Evolutionary conservation across 768 basidiomycete species (phyloP).

Genomic region (Leucosporidium scottii): DNA sequence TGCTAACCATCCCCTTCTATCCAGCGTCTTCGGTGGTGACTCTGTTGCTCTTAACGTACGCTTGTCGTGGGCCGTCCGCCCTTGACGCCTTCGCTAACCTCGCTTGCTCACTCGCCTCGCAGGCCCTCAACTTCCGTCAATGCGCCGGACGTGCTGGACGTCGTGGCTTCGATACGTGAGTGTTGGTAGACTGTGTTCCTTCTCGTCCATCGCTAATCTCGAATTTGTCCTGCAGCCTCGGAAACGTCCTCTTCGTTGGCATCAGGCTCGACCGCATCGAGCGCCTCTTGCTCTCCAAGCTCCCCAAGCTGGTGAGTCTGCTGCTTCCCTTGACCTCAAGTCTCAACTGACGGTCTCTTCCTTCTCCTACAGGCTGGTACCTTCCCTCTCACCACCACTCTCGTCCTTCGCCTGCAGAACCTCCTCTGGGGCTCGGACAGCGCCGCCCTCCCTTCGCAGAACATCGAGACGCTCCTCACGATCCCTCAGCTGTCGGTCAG

Average conservation of each 20-base stretch:
- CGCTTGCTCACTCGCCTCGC: too few relatives aligned
- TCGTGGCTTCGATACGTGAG: constrained; percentile 54
- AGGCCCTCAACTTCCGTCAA: constrained; percentile 54
- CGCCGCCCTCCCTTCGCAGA: constrained; percentile 49
- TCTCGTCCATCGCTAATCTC: constrained; percentile 28
- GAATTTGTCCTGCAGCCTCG: constrained; percentile 41
- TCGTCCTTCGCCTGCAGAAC: constrained; percentile 59
- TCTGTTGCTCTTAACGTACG: constrained; percentile 36
- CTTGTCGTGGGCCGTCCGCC: too few relatives aligned
- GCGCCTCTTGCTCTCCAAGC: constrained; percentile 56
- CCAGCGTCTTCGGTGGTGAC: constrained; percentile 24
- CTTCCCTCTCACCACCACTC: constrained; percentile 62
- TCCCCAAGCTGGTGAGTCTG: constrained; percentile 47
- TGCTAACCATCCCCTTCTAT: constrained; percentile 51
- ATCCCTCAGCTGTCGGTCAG: constrained; percentile 57
- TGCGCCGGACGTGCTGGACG: constrained; percentile 67
- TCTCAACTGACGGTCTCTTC: background rate
- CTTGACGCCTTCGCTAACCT: too few relatives aligned
- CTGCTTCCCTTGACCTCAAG: background rate
- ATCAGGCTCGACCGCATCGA: constrained; percentile 58
- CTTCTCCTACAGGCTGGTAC: constrained; percentile 45
- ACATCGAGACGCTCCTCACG: constrained; percentile 52
- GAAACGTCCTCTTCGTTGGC: constrained; percentile 68
- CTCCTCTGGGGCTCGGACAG: constrained; percentile 57
- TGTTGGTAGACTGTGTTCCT: background rate